Conservation (phyloP, 345 rosid species). For the Erodium maritimum region DNA sequence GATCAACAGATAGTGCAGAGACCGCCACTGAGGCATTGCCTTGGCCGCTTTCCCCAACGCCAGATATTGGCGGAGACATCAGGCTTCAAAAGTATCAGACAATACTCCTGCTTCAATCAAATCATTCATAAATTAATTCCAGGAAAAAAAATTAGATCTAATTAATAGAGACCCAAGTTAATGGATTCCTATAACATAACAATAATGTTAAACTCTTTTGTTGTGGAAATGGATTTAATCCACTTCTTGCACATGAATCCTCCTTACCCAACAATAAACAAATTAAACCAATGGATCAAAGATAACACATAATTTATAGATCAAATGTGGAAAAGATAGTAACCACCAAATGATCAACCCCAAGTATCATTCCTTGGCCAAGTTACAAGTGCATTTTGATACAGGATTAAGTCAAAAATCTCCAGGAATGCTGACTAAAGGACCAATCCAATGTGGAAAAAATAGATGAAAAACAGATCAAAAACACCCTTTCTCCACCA, state of each 20-base stretch:
- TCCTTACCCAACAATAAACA: not conserved
- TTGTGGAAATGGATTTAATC: not conserved
- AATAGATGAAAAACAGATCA: not conserved
- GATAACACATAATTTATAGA: not conserved
- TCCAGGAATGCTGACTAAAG: not conserved
- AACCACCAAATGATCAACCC: no score
- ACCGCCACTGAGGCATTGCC: constrained; percentile 25
- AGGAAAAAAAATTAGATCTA: no score
- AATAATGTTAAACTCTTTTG: no score
- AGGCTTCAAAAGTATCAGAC: constrained; percentile 17
- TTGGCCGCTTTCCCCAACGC: constrained; percentile 45
- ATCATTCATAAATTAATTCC: not conserved
- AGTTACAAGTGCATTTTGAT: not conserved
- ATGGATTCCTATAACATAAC: no score
- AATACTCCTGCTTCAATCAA: no score
- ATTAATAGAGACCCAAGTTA: not conserved
- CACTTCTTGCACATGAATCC: no score
- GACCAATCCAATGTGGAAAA: no score
- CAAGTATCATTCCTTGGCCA: not conserved
- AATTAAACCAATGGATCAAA: not conserved
- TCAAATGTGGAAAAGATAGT: no score
- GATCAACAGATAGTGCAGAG: constrained; percentile 32
- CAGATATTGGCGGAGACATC: constrained; percentile 60
- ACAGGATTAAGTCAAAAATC: not conserved
- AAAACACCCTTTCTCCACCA: not conserved